A percentile compares a stretch with the other conserved stretches of the same genome.
phyloP scores from a whole-genome alignment of 2,329 filamentous ascomycete species.

The Fusarium sp. region DNA sequence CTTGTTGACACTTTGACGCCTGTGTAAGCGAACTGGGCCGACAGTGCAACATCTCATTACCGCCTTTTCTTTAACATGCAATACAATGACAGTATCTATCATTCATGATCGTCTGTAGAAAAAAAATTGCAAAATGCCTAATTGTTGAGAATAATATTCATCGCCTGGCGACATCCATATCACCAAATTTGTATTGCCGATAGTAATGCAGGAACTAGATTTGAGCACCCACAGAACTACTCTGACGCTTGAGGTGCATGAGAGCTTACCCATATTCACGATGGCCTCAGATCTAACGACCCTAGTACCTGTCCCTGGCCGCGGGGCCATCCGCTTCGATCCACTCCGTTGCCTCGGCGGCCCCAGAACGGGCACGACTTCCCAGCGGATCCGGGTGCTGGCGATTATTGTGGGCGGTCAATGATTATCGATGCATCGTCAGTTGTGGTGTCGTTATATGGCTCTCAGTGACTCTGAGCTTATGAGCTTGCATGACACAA shows the following conservation, averaged over 20 bases:
- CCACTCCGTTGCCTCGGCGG: slow-evolving; percentile 18
- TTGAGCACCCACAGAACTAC: not conserved
- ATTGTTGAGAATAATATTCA: not conserved
- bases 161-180: not conserved
- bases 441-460: not conserved
- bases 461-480: not conserved
- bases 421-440: not conserved
- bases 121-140: not conserved
- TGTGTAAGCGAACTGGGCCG: slow-evolving; percentile 18
- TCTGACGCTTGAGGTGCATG: not conserved
- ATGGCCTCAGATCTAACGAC: slow-evolving; percentile 30
- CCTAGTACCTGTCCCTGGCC: slow-evolving; percentile 22
- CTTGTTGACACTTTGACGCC: not conserved
- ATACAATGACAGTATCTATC: not conserved
- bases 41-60: not conserved
- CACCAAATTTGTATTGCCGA: not conserved
- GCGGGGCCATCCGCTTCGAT: slow-evolving; percentile 25
- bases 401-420: not conserved
- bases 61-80: not conserved
- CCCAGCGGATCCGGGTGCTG: slow-evolving; percentile 4
- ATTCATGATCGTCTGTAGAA: not conserved
- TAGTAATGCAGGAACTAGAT: not conserved
- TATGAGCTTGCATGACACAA: no score
- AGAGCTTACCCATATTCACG: slow-evolving; percentile 26
- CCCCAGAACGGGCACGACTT: slow-evolving; percentile 9